Evolutionary conservation across 441 rosid species (phyloP).

Genomic region (Gossypium davidsonii): DNA sequence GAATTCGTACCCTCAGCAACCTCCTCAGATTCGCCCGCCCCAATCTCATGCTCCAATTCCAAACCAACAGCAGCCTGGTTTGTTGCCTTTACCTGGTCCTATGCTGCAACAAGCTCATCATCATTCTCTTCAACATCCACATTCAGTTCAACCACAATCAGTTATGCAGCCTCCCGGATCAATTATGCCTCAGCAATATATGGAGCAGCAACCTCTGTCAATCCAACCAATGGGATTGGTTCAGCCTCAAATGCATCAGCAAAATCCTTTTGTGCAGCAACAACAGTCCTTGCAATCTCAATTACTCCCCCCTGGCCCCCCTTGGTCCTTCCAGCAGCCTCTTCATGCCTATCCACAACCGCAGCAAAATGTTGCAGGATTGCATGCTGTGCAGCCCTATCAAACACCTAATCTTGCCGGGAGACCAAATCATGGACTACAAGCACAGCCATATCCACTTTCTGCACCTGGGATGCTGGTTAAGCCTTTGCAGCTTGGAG

Average conservation of each 20-base stretch:
- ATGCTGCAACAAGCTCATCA: conserved; percentile 28
- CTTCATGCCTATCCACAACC: conserved; percentile 31
- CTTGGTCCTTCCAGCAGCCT: conserved; percentile 30
- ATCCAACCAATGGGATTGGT: conserved; percentile 34
- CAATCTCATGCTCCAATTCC: conserved; percentile 31
- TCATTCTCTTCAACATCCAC: conserved; percentile 37
- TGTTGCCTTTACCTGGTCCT: conserved; percentile 34
- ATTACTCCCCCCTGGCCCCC: conserved; percentile 30
- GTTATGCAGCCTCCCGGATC: conserved; percentile 35
- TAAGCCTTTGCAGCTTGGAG: conserved; percentile 30
- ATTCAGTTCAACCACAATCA: conserved; percentile 32
- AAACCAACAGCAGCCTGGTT: conserved; percentile 35
- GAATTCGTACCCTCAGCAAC: conserved; percentile 42
- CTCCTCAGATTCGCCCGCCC: conserved; percentile 40
- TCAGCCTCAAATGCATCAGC: conserved; percentile 41
- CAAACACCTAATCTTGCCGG: conserved; percentile 35
- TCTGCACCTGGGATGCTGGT: conserved; percentile 26
- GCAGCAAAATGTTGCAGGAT: conserved; percentile 31
- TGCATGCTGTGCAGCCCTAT: conserved; percentile 28
- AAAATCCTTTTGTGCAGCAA: conserved; percentile 35
- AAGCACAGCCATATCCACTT: conserved; percentile 30
- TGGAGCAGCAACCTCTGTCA: conserved; percentile 40
- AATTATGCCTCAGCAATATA: conserved; percentile 37
- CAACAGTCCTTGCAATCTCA: conserved; percentile 41
- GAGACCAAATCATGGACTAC: conserved; percentile 34